Evolutionary conservation across 768 basidiomycete species (phyloP).

Genomic region (Lepiota brunneoincarnata): DNA sequence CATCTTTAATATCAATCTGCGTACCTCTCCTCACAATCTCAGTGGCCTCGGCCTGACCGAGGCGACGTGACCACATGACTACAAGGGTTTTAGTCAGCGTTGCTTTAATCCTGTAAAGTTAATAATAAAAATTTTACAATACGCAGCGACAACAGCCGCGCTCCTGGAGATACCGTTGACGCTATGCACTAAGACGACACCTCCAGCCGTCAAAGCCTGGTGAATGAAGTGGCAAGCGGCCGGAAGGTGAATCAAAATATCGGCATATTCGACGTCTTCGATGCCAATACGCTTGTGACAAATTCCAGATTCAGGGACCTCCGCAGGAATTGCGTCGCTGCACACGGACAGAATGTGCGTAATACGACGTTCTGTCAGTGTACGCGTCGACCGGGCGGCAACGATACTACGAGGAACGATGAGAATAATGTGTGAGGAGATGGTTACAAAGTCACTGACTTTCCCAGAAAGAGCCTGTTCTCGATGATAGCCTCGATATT

Average conservation of each 20-base stretch:
- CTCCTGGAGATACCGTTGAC: constrained; percentile 65
- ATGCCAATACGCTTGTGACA: constrained; percentile 68
- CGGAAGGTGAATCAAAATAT: constrained; percentile 67
- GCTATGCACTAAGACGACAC: constrained; percentile 65
- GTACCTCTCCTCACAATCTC: constrained; percentile 59
- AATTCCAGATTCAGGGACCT: constrained; percentile 66
- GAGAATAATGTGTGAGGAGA: constrained; percentile 16
- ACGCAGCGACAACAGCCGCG: constrained; percentile 72
- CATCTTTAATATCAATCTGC: constrained; percentile 10
- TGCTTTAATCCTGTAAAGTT: background rate
- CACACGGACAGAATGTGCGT: constrained; percentile 83
- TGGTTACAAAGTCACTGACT: constrained; percentile 45
- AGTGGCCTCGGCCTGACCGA: constrained; percentile 57
- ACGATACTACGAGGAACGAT: constrained; percentile 45
- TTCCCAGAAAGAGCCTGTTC: constrained; percentile 68
- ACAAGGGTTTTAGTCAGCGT: constrained; percentile 12
- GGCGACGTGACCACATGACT: constrained; percentile 69
- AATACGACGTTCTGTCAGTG: constrained; percentile 70
- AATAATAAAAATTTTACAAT: constrained; percentile 45
- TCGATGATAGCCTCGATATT: constrained; percentile 68
- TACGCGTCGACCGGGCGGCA: constrained; percentile 69
- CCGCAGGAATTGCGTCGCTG: constrained; percentile 66
- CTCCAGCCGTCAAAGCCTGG: constrained; percentile 53
- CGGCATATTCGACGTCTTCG: constrained; percentile 68
- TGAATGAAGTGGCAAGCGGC: constrained; percentile 65